Percentiles rank a stretch among this genome's conserved stretches.
Conservation (phyloP, 257 asterid genomes). For the Plantago ovata region DNA sequence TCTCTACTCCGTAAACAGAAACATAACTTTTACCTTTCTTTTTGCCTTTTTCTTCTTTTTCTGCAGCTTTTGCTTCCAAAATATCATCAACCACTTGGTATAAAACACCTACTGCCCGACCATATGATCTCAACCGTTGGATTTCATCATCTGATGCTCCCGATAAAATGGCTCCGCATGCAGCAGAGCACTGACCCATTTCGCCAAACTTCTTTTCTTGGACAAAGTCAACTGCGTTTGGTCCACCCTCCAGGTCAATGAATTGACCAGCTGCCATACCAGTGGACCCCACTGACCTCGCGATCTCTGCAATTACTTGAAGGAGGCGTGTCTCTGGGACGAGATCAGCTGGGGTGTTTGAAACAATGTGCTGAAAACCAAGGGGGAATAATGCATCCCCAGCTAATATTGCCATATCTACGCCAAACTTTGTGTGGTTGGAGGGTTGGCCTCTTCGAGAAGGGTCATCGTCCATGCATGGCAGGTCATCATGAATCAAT, state of each 20-base stretch:
- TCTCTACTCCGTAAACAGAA: conserved; percentile 74
- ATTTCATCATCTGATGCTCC: conserved; percentile 96
- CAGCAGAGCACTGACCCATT: conserved; percentile 96
- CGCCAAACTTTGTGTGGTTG: conserved; percentile 83
- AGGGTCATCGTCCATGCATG: conserved; percentile 97
- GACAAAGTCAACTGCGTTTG: conserved; percentile 64
- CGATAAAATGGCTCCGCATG: conserved; percentile 75
- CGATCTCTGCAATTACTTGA: conserved; percentile 77
- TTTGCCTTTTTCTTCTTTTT: conserved; percentile 22
- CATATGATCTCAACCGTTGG: conserved; percentile 47
- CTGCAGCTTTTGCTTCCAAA: conserved; percentile 38
- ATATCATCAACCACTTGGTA: conserved; percentile 68
- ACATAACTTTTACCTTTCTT: conserved; percentile 69
- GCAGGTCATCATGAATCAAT: conserved; percentile 85
- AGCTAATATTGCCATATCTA: conserved; percentile 91
- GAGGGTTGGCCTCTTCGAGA: conserved; percentile 88
- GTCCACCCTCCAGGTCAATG: conserved; percentile 76
- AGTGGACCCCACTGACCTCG: conserved; percentile 93
- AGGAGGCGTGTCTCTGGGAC: conserved; percentile 73
- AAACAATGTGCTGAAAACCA: conserved; percentile 86
- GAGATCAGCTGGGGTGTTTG: conserved; percentile 73
- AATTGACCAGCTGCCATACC: conserved; percentile 99
- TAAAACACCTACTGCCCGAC: conserved; percentile 54
- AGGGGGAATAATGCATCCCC: conserved; percentile 96
- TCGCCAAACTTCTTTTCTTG: conserved; percentile 91